These are phyloP conservation scores for Apiospora rasikravindrae DNA, from an alignment of 2,329 filamentous ascomycete genomes.

Conservation along the genomic window DNA sequence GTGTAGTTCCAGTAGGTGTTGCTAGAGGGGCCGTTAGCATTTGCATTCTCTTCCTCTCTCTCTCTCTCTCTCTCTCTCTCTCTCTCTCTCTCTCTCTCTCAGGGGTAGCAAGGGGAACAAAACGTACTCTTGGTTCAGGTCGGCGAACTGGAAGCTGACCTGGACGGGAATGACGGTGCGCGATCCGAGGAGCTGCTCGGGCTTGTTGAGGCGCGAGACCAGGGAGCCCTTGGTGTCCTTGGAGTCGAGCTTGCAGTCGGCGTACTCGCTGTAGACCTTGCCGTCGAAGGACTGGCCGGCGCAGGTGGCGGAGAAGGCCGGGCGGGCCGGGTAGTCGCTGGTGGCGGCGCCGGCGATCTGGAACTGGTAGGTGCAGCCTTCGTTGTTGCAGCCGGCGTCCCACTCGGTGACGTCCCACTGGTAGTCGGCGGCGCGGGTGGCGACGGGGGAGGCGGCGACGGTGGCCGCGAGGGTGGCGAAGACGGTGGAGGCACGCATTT, in stretches of 20 bases:
- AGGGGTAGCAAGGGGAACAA: neutral
- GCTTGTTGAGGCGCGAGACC: neutral
- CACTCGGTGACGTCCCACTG: conserved; percentile 12
- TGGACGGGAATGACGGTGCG: neutral
- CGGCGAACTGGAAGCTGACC: conserved; percentile 14
- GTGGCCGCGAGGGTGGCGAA: conserved; percentile 15
- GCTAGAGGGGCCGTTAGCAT: neutral
- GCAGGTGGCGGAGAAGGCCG: conserved; percentile 8
- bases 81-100: neutral
- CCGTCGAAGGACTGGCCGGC: neutral
- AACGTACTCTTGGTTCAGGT: conserved; percentile 13
- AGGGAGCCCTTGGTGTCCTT: neutral
- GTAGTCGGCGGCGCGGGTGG: conserved; percentile 5
- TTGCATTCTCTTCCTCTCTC: neutral
- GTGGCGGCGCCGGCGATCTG: conserved; percentile 6
- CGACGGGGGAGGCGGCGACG: neutral
- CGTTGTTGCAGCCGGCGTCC: neutral
- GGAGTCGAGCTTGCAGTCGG: neutral
- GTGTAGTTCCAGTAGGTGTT: conserved; percentile 18
- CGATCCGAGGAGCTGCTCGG: neutral
- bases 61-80: neutral
- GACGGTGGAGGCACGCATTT: conserved; percentile 16
- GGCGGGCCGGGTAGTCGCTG: conserved; percentile 15
- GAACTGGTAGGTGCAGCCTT: conserved; percentile 4
- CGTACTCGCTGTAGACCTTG: neutral